Evolutionary conservation across 2,329 filamentous ascomycete species (phyloP).

Genomic region (Raffaelea arxii): DNA sequence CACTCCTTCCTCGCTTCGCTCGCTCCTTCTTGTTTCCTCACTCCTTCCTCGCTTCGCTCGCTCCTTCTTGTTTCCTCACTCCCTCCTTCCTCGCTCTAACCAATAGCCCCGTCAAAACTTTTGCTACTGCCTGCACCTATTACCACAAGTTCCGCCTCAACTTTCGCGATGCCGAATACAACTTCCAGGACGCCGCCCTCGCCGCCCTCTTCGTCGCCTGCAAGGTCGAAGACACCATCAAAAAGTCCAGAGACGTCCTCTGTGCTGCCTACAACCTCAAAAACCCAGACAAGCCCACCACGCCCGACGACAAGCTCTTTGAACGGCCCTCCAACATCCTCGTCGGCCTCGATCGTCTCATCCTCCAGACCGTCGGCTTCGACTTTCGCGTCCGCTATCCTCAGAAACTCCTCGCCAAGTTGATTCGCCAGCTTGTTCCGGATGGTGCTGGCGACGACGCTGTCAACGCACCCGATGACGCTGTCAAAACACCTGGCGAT

Average conservation of each 20-base stretch:
- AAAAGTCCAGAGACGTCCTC: slow-evolving; percentile 89
- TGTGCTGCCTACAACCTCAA: slow-evolving; percentile 86
- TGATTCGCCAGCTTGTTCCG: slow-evolving; percentile 46
- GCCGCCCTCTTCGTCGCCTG: slow-evolving; percentile 86
- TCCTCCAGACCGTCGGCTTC: slow-evolving; percentile 87
- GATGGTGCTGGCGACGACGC: background rate
- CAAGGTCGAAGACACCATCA: slow-evolving; percentile 96
- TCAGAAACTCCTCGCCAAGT: slow-evolving; percentile 75
- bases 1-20: background rate
- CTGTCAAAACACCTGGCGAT: too few relatives aligned
- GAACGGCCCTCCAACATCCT: slow-evolving; percentile 71
- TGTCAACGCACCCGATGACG: too few relatives aligned
- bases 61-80: slow-evolving; percentile 3
- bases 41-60: background rate
- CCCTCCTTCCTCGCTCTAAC: background rate
- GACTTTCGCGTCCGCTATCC: slow-evolving; percentile 88
- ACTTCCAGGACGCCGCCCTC: slow-evolving; percentile 75
- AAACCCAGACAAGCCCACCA: slow-evolving; percentile 54
- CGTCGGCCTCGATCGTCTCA: slow-evolving; percentile 82
- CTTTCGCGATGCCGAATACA: slow-evolving; percentile 78
- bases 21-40: slow-evolving; percentile 1
- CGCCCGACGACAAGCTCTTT: slow-evolving; percentile 79
- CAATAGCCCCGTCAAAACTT: slow-evolving; percentile 76
- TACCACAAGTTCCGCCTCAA: slow-evolving; percentile 89
- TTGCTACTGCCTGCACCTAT: slow-evolving; percentile 82